Conservation (phyloP, 768 basidiomycete genomes). For the Mycena haematopus region DNA sequence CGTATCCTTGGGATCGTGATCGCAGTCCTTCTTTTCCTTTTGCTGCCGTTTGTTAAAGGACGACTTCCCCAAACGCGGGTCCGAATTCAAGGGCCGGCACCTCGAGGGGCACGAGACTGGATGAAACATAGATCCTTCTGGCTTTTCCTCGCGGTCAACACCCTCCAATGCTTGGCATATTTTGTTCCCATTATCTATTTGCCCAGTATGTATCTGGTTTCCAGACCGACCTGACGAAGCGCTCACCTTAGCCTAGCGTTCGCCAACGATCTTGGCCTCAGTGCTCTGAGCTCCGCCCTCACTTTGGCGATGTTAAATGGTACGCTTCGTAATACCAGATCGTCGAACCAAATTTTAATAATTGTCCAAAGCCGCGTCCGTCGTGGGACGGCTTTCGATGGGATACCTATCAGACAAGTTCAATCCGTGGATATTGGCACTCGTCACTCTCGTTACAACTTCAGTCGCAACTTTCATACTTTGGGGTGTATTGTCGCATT, state of each 20-base stretch:
- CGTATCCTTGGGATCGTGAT: conserved; percentile 34
- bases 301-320: conserved; percentile 37
- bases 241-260: conserved; percentile 29
- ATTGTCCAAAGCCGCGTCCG: conserved; percentile 18
- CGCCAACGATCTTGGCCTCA: conserved; percentile 34
- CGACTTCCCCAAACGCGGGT: conserved; percentile 33
- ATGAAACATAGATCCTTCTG: conserved; percentile 28
- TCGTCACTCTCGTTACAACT: conserved; percentile 27
- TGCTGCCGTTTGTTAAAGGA: conserved; percentile 34
- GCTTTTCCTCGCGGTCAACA: conserved; percentile 34
- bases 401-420: conserved; percentile 38
- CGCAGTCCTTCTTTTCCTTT: conserved; percentile 28
- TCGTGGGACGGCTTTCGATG: conserved; percentile 34
- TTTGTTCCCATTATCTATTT: conserved; percentile 37
- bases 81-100: conserved; percentile 8
- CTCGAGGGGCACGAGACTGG: conserved; percentile 25
- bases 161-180: conserved; percentile 35
- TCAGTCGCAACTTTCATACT: conserved; percentile 38
- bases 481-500: conserved; percentile 38
- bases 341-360: not conserved
- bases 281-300: conserved; percentile 31
- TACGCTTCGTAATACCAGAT: not conserved
- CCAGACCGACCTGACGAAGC: not conserved
- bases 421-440: conserved; percentile 32
- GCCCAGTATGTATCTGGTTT: conserved; percentile 31